phyloP scores from a whole-genome alignment of 768 basidiomycete genomes.

The Termitomyces sp. region DNA sequence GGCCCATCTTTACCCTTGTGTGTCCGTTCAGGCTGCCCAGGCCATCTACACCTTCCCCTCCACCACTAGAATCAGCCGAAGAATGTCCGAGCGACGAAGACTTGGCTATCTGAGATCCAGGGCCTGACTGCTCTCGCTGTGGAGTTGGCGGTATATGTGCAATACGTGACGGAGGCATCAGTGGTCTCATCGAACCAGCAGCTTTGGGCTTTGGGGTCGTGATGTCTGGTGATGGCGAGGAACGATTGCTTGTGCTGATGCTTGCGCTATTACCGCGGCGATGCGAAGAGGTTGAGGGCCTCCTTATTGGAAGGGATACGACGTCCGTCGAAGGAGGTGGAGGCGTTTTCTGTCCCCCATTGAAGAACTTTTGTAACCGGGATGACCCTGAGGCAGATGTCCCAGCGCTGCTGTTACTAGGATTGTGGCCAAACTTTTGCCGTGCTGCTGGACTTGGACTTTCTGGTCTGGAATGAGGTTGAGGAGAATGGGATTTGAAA shows the following conservation, averaged over 20 bases:
- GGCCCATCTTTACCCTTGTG: constrained; percentile 6
- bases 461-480: constrained; percentile 20
- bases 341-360: constrained; percentile 14
- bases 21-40: constrained; percentile 22
- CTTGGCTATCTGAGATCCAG: constrained; percentile 3
- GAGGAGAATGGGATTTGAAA: constrained; percentile 20
- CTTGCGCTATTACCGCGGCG: constrained; percentile 14
- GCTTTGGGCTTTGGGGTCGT: constrained; percentile 2
- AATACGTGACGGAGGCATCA: background rate
- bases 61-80: constrained; percentile 34
- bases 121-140: constrained; percentile 18
- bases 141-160: constrained; percentile 1
- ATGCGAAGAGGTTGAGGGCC: constrained; percentile 12
- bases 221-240: constrained; percentile 7
- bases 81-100: constrained; percentile 11
- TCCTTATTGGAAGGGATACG: constrained; percentile 16
- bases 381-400: constrained; percentile 22
- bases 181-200: constrained; percentile 6
- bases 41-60: constrained; percentile 24
- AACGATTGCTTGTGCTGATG: constrained; percentile 11
- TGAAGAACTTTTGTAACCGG: constrained; percentile 15
- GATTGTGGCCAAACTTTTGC: constrained; percentile 13
- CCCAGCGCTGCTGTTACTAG: constrained; percentile 21
- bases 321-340: constrained; percentile 11
- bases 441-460: constrained; percentile 28